phyloP scores from a whole-genome alignment of 495 filamentous ascomycete species.

The Echria macrotheca region DNA sequence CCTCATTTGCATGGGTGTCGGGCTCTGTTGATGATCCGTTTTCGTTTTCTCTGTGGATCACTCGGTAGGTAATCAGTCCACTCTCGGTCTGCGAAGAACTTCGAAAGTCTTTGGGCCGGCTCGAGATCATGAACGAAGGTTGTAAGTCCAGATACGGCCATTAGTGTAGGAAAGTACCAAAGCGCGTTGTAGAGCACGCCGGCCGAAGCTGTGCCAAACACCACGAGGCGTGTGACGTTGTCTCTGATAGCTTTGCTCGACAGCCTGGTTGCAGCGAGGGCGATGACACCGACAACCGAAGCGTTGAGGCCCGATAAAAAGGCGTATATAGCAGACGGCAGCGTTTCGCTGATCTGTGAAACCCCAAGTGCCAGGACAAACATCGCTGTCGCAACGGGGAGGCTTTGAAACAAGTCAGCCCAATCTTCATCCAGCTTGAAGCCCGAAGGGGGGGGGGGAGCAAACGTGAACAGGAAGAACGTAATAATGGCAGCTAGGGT shows the following conservation, averaged over 20 bases:
- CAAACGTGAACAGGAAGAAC: conserved; percentile 65
- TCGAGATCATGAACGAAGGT: conserved; percentile 59
- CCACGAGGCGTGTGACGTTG: conserved; percentile 58
- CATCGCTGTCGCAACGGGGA: conserved; percentile 75
- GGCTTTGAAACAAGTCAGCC: conserved; percentile 28
- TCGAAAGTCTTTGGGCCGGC: conserved; percentile 31
- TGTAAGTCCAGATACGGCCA: conserved; percentile 50
- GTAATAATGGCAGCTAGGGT: conserved; percentile 55
- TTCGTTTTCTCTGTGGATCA: neutral
- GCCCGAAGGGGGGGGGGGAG: neutral
- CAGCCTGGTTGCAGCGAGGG: conserved; percentile 69
- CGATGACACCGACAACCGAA: conserved; percentile 72
- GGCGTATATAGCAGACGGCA: conserved; percentile 65
- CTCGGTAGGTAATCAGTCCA: no score
- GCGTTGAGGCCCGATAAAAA: conserved; percentile 74
- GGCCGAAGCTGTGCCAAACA: conserved; percentile 60
- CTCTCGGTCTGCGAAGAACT: no score
- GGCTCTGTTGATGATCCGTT: neutral
- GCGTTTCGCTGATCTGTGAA: conserved; percentile 49
- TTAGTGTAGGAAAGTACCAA: conserved; percentile 77
- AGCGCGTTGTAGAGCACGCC: conserved; percentile 71
- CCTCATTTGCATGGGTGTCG: no score
- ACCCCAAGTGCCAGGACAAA: conserved; percentile 66
- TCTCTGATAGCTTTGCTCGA: conserved; percentile 72
- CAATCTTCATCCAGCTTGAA: neutral